Base-by-base conservation (phyloP, 441 rosid species). In the Kokia cookei region DNA sequence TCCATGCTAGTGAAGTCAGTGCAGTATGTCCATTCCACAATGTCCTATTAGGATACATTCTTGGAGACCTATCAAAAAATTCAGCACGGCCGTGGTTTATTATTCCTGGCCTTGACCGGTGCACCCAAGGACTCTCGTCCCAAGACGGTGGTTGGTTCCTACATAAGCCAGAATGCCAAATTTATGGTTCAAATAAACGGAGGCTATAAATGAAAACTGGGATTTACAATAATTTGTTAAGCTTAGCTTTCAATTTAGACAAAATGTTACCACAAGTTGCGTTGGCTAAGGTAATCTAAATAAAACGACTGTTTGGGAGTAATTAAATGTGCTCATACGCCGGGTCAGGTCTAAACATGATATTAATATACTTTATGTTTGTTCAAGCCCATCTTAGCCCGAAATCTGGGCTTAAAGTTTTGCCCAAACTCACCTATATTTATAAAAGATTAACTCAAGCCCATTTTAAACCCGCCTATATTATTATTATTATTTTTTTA, bases 21-120 rank as follows among this genome's bases (percentile, higher is more conserved):
- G 80, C 82, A 76, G 77, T 82, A 69, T 76, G 83, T 75, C 79
- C 83, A 69, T 78, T 85, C 91, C 92, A 86, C 71, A 85, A 65
- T 71, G 79, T 87, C 67, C 87, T 82, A 73, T 81, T 80, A 35
- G 85, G 73, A 45, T 84, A 75, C 73, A 65, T 82, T 58, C 62
- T 75, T 4, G 84, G 80, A 40, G 92, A 77, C 82, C 88, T 85
- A 65, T 89, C 74, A 71, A 85, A 86, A 80, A 91, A 91, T 74
- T 88, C 91, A 54, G 92, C 83, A 50, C 81, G 84, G 47, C 82
- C 79, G 63, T 75, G 81, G 82, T 35, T 81, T 53, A 65, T 48
- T 32, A 73, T 69, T 53, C 62, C 67, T 69, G 60, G 88, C 37
- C 79, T 74, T 7, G 83, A 65, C 11, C 7, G 66, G 19, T 62